These are phyloP conservation scores for Coemansia sp. DNA, from an alignment of 192 early-diverging fungal species.

Conservation along the genomic window DNA sequence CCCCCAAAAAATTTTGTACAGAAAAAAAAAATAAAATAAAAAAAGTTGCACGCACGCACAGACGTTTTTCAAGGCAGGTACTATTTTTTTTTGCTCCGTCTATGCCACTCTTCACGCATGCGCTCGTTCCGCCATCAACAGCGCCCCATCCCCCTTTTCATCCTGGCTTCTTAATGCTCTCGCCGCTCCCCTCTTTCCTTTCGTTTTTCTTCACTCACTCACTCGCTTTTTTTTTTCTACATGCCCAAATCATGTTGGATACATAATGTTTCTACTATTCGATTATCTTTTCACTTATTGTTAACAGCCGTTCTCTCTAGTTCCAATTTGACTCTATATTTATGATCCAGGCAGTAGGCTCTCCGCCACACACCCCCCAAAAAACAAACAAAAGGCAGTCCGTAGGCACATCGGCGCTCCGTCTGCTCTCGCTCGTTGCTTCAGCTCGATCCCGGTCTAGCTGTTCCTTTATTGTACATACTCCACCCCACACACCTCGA, in stretches of 20 bases:
- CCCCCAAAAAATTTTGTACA: constrained; percentile 4
- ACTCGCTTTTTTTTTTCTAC: no score
- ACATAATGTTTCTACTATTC: constrained; percentile 1
- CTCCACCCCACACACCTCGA: not conserved
- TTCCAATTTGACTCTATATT: not conserved
- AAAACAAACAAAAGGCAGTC: not conserved
- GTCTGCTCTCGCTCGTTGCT: not conserved
- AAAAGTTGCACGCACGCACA: constrained; percentile 4
- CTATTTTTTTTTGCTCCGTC: not conserved
- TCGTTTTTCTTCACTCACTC: not conserved
- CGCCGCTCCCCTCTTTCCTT: not conserved
- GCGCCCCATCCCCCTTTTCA: not conserved
- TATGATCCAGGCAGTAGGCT: not conserved
- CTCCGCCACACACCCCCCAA: not conserved
- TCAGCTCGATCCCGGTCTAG: constrained; percentile 3
- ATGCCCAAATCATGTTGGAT: not conserved
- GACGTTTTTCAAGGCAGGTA: constrained; percentile 6
- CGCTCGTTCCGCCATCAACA: constrained; percentile 4
- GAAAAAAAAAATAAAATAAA: constrained; percentile 4
- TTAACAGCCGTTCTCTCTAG: not conserved
- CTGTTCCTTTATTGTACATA: constrained; percentile 2
- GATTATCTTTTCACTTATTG: not conserved
- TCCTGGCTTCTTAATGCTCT: constrained; percentile 2
- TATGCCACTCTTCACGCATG: not conserved
- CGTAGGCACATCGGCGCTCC: not conserved